Evolutionary conservation across 164 flowering plant species (phyloP).

Genomic region (Platanus orientalis): DNA sequence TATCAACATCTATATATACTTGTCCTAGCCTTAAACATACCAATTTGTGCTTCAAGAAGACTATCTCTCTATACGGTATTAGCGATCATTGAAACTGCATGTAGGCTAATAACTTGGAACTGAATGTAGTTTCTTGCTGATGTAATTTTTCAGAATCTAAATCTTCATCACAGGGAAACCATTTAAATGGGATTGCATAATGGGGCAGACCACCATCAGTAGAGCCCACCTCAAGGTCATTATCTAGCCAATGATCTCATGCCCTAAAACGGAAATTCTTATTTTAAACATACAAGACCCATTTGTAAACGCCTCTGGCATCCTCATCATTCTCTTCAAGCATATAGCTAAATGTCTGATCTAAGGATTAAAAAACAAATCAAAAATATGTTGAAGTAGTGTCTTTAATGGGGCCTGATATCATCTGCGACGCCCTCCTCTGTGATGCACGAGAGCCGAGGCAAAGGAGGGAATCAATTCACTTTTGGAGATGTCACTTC

Average conservation of each 20-base stretch:
- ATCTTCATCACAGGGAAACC: neutral
- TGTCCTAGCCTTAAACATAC: neutral
- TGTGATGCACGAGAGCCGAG: too few relatives aligned
- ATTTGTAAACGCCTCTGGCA: slow-evolving; percentile 2
- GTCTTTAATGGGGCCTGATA: too few relatives aligned
- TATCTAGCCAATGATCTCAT: neutral
- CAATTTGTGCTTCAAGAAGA: neutral
- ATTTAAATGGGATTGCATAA: neutral
- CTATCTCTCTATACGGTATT: too few relatives aligned
- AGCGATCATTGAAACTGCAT: too few relatives aligned
- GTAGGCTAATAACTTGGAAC: neutral
- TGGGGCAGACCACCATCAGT: neutral
- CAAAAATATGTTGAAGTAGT: too few relatives aligned
- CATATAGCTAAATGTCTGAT: neutral
- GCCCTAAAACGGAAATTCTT: neutral
- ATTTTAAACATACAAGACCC: neutral
- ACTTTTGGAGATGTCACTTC: too few relatives aligned
- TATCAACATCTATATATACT: neutral
- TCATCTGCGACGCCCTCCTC: too few relatives aligned
- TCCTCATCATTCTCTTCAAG: neutral
- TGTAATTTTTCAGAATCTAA: neutral
- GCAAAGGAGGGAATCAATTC: too few relatives aligned
- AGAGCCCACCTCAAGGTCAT: too few relatives aligned
- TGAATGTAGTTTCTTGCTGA: neutral
- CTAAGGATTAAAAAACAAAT: neutral